These are phyloP conservation scores for Quercus lobata DNA, from an alignment of 331 rosid species.

Conservation along the genomic window DNA sequence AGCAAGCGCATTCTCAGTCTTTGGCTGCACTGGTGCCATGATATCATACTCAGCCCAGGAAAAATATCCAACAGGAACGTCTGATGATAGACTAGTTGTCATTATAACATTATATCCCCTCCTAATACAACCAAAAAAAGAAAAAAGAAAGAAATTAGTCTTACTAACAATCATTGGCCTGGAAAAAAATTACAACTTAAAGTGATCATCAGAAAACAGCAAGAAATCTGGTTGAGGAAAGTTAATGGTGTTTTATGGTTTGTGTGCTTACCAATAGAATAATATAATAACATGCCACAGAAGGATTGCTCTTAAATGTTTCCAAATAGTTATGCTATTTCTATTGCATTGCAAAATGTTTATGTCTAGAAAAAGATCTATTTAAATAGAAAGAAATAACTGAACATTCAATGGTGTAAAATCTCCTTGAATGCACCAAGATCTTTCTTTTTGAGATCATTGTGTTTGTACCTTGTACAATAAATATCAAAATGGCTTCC, in stretches of 20 bases:
- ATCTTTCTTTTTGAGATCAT: too few species aligned
- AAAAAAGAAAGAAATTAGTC: conserved; percentile 28
- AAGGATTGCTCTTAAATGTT: neutral
- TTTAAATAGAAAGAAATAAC: neutral
- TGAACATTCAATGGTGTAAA: neutral
- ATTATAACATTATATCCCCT: conserved; percentile 70
- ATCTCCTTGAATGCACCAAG: too few species aligned
- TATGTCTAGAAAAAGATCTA: neutral
- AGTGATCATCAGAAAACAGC: neutral
- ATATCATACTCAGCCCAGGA: conserved; percentile 99
- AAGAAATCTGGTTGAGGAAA: conserved; percentile 4
- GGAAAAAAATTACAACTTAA: neutral
- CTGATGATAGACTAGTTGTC: conserved; percentile 98
- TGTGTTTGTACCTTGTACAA: neutral
- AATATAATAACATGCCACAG: neutral
- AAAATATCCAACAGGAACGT: conserved; percentile 97
- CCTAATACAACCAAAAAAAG: conserved; percentile 38
- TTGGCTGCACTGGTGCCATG: conserved; percentile 83
- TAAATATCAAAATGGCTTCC: neutral
- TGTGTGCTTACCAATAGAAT: neutral
- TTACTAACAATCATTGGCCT: neutral
- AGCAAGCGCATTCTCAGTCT: conserved; percentile 84
- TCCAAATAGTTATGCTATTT: neutral
- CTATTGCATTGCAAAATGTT: neutral
- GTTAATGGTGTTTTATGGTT: neutral